These are phyloP conservation scores for Psilocybe sp. DNA, from an alignment of 768 basidiomycete genomes.

Conservation along the genomic window DNA sequence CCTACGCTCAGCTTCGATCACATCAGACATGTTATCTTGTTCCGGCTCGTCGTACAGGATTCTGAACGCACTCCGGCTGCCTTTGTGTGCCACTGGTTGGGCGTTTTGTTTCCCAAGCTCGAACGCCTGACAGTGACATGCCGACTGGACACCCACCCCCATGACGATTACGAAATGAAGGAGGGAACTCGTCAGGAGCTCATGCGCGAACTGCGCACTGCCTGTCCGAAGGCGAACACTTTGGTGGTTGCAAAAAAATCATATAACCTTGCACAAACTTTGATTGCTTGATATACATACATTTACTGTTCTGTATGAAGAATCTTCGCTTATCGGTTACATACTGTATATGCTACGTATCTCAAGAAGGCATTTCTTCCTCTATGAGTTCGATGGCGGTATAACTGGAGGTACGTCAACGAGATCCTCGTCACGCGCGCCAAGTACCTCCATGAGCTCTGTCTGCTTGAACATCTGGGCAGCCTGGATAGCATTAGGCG, in stretches of 20 bases:
- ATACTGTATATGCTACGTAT: not conserved
- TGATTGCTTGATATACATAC: not conserved
- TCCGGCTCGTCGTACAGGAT: conserved; percentile 4
- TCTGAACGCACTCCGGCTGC: conserved; percentile 4
- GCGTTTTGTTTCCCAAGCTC: conserved; percentile 14
- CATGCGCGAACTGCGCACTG: conserved; percentile 2
- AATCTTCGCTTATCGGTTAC: not conserved
- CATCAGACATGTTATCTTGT: conserved; percentile 12
- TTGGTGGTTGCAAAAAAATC: conserved; percentile 10
- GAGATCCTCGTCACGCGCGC: conserved; percentile 56
- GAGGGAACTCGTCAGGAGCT: conserved; percentile 3
- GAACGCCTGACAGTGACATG: conserved; percentile 12
- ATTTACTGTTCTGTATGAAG: too few species aligned
- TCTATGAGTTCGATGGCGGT: conserved; percentile 2
- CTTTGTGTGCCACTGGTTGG: conserved; percentile 12
- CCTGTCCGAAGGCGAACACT: conserved; percentile 10
- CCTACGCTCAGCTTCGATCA: conserved; percentile 8
- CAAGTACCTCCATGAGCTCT: conserved; percentile 53
- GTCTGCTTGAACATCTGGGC: conserved; percentile 66
- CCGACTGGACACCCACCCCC: conserved; percentile 9
- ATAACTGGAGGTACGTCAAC: conserved; percentile 34
- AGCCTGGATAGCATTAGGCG: conserved; percentile 65
- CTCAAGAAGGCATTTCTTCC: not conserved
- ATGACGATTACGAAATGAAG: conserved; percentile 7
- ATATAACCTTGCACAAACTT: not conserved